phyloP scores from a whole-genome alignment of 345 rosid species.

The Trapa bicornis region DNA sequence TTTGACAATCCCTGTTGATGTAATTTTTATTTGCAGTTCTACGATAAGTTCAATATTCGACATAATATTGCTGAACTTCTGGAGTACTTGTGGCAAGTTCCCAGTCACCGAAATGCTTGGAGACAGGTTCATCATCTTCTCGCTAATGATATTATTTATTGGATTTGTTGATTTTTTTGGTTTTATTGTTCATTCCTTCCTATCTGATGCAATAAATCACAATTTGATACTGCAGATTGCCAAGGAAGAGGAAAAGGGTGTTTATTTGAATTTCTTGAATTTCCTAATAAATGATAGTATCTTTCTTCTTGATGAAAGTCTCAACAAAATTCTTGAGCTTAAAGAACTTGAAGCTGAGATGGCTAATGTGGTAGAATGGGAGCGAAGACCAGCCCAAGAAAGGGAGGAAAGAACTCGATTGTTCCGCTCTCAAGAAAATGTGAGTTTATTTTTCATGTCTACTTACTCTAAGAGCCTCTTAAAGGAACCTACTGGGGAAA shows the following conservation, averaged over 20 bases:
- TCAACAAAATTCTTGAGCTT: slow-evolving; percentile 89
- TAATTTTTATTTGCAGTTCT: slow-evolving; percentile 44
- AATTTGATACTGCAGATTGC: slow-evolving; percentile 51
- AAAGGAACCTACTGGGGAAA: too few species aligned
- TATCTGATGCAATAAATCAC: neutral
- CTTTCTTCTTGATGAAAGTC: slow-evolving; percentile 95
- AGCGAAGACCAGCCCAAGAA: slow-evolving; percentile 83
- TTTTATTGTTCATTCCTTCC: neutral
- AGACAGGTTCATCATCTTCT: slow-evolving; percentile 47
- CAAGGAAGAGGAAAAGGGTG: slow-evolving; percentile 97
- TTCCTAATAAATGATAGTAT: slow-evolving; percentile 95
- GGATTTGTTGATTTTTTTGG: neutral
- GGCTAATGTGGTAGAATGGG: slow-evolving; percentile 89
- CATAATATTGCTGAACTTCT: slow-evolving; percentile 98
- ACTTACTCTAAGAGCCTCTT: neutral
- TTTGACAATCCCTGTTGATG: neutral
- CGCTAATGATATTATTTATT: neutral
- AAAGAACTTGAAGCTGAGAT: slow-evolving; percentile 93
- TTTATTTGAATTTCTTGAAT: slow-evolving; percentile 92
- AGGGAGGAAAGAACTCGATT: slow-evolving; percentile 91
- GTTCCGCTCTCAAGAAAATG: slow-evolving; percentile 94
- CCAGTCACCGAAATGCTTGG: slow-evolving; percentile 96
- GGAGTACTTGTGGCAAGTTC: slow-evolving; percentile 97
- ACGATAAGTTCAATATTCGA: slow-evolving; percentile 94
- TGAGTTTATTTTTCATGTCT: slow-evolving; percentile 19